Conservation (phyloP, 1,139 yeast genomes). For the Protomyces gravidus region DNA sequence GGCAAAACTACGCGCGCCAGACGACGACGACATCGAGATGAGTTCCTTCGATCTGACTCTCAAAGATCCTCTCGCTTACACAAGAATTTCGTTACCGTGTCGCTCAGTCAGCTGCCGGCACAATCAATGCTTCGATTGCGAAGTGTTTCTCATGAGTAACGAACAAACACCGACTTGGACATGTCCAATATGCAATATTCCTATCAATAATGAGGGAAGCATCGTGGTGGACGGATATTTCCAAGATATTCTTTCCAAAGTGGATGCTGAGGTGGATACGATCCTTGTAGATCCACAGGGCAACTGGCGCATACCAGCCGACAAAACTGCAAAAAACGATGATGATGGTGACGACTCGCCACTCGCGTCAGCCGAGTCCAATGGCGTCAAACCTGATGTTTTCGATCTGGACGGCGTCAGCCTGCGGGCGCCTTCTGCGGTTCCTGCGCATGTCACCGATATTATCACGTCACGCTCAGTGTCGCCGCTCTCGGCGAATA, state of each 20-base stretch:
- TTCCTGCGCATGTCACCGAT: not conserved
- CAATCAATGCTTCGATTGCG: slow-evolving; percentile 46
- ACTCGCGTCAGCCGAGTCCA: not conserved
- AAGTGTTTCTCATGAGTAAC: slow-evolving; percentile 43
- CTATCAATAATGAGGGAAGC: slow-evolving; percentile 37
- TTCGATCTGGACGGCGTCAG: slow-evolving; percentile 69
- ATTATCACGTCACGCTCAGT: slow-evolving; percentile 2
- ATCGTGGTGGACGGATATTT: slow-evolving; percentile 43
- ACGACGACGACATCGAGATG: slow-evolving; percentile 45
- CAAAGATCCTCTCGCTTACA: slow-evolving; percentile 43
- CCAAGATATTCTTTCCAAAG: slow-evolving; percentile 39
- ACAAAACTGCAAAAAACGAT: slow-evolving; percentile 29
- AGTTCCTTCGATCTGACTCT: slow-evolving; percentile 41
- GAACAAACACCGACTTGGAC: slow-evolving; percentile 47
- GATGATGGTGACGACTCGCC: slow-evolving; percentile 30
- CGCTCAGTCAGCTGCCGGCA: slow-evolving; percentile 44
- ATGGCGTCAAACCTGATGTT: slow-evolving; percentile 44
- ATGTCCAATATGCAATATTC: slow-evolving; percentile 45
- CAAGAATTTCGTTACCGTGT: slow-evolving; percentile 43
- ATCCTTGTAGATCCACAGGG: slow-evolving; percentile 44
- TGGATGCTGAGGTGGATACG: slow-evolving; percentile 38
- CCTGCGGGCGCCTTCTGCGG: not conserved
- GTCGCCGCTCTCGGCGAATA: not conserved
- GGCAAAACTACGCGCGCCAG: slow-evolving; percentile 35
- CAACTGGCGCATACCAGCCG: slow-evolving; percentile 38